Base-by-base conservation (phyloP, 2,329 filamentous ascomycete species). In the Beauveria rudraprayagi region DNA sequence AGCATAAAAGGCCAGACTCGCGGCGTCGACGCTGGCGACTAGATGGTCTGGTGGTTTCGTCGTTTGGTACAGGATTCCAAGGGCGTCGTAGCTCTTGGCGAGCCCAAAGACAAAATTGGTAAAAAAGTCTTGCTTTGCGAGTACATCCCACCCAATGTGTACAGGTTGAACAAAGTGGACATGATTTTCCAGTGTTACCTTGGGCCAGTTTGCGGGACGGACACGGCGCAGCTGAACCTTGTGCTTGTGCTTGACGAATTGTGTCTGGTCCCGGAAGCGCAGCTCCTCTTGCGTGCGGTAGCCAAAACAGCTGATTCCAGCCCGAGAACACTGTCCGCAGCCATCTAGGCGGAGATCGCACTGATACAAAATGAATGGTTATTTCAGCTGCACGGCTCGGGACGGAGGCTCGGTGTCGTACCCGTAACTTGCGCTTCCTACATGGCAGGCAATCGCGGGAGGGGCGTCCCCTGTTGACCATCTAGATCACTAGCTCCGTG, bases 251-350 rank as follows among this genome's bases (percentile, higher is more conserved):
- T 63, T 55, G 9, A 65, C 61, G 5, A 62, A 62, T 0, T 44
- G 51, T 9, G 66, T 69, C 46, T 70, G 63, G 56, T 68, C 65
- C 10, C 63, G 67, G 46, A 70, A 67, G 22, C 67, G 55, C 30
- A 70, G 60, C 11, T 65, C 65, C 5, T 64, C 48, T 7, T 65
- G 63, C 10, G 69, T 64, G 4, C 67, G 67, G 41, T 69, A 70
- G 22, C 68, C 68, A 40, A 63, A 63, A n/a, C 68, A 70, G 10
- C 51, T 10, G n/a, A 70, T 57, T 9, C 48, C 58, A 5, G 67
- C 68, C 17, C 68, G 63, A 3, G 56, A 34, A 50, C 68, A 70
- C 53, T 70, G 68, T 19, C 68, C 68, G 34, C 68, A 69, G 40
- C 63, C 60, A 46, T 55, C 54, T 3, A 30, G 46, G 22, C 59